Base-by-base conservation (phyloP, 2,329 filamentous ascomycete genomes). In the Aspergillus sp. region DNA sequence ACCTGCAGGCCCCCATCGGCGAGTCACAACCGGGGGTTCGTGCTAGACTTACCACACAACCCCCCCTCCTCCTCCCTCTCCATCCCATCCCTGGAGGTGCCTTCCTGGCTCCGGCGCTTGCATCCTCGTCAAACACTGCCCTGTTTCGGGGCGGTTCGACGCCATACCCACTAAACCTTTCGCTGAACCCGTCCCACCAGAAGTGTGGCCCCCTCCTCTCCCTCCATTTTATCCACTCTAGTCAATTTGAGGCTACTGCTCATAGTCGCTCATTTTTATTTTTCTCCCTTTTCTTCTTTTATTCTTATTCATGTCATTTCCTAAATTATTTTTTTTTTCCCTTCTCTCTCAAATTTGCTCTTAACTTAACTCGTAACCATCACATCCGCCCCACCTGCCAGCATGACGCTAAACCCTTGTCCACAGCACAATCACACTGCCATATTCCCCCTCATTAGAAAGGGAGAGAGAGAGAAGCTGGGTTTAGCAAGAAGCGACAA, bases 11-110 rank as follows among this genome's bases (percentile, higher is more conserved):
- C 61, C 60, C 32, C 32, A 36, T 68, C 64, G 64, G 65, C 67
- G 66, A 69, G 66, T 69, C 67, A 68, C 66, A 66, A 57, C 66
- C 63, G 65, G 67, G 67, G 67, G 67, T 70, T 69, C 68, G 66
- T 70, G 67, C 67, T 67, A 62, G 64, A 61, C 58, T 55, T 58
- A 47, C 57, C 55, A 53, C 58, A 39, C 36, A 25, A 25, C 17
- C 52, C 43, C 39, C 25, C 25, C 25, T n/a, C 23, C 25, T 8
- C 25, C 32, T 23, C 51, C 51, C 38, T 58, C 43, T 59, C 55
- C 36, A 50, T 39, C 53, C 55, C 57, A 66, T 63, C 63, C 63
- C 65, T 65, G 64, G 61, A 60, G 63, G 51, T 65, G 58, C 63
- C 60, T 61, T 53, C 58, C 57, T 65, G 61, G 59, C 62, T 67